Percentiles rank a stretch among this genome's conserved stretches.
Conservation (phyloP, 2,329 filamentous ascomycete genomes). For the Xylaria sp. region DNA sequence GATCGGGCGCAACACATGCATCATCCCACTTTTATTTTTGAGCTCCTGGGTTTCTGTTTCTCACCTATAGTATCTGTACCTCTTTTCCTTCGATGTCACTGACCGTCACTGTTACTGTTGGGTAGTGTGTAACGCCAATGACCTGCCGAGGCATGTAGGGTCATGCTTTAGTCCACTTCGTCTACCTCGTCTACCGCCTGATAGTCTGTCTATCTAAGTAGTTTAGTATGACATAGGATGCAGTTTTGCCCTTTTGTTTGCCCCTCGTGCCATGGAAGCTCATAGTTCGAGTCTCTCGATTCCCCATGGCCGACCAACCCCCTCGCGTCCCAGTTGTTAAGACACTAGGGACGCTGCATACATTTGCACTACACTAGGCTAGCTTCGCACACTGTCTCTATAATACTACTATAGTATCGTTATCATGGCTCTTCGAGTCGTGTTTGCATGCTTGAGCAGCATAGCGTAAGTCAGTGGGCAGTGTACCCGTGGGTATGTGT, state of each 20-base stretch:
- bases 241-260: slow-evolving; percentile 3
- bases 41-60: slow-evolving; percentile 15
- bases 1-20: slow-evolving; percentile 27
- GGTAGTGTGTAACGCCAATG: not conserved
- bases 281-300: not conserved
- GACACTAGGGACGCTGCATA: too few relatives aligned
- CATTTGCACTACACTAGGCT: not conserved
- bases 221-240: slow-evolving; percentile 5
- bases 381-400: not conserved
- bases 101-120: too few relatives aligned
- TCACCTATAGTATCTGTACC: slow-evolving; percentile 15
- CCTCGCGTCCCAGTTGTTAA: slow-evolving; percentile 16
- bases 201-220: too few relatives aligned
- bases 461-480: not conserved
- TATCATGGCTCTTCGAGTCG: not conserved
- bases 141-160: too few relatives aligned
- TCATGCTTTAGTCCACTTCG: too few relatives aligned
- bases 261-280: not conserved
- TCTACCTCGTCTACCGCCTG: too few relatives aligned
- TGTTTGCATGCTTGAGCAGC: not conserved
- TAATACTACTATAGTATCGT: not conserved
- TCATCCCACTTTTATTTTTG: slow-evolving; percentile 22
- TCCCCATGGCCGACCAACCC: slow-evolving; percentile 1
- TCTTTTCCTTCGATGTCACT: too few relatives aligned
- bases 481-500: not conserved